phyloP scores from a whole-genome alignment of 768 basidiomycete species.

The Cystoderma amianthinum region DNA sequence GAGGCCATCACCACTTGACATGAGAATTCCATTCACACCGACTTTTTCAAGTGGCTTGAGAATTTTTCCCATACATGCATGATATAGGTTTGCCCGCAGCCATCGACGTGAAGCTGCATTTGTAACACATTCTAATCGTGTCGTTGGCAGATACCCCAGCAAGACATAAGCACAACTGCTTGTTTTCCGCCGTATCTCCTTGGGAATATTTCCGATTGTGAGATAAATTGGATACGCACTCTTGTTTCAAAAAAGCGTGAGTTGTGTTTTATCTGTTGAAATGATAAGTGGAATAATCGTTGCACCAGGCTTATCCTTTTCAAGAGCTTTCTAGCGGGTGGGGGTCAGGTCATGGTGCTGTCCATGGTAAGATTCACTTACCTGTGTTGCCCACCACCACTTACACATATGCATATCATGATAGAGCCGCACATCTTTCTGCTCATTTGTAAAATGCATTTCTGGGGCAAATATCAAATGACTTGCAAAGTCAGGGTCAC shows the following conservation, averaged over 20 bases:
- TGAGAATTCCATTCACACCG: constrained; percentile 14
- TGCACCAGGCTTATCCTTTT: not conserved
- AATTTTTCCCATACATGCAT: constrained; percentile 23
- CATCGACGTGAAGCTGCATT: constrained; percentile 14
- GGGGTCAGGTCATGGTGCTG: not conserved
- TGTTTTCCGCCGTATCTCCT: constrained; percentile 28
- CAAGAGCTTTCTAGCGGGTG: not conserved
- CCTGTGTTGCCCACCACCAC: constrained; percentile 42
- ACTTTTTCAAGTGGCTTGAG: constrained; percentile 18
- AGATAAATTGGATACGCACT: constrained; percentile 39
- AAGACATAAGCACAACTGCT: constrained; percentile 24
- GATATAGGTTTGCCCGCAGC: constrained; percentile 23
- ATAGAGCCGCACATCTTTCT: constrained; percentile 10
- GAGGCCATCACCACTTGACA: constrained; percentile 27
- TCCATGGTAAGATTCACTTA: no score
- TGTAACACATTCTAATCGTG: constrained; percentile 19
- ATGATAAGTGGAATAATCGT: constrained; percentile 30
- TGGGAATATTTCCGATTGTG: constrained; percentile 39
- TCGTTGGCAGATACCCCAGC: constrained; percentile 31
- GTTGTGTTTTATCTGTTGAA: constrained; percentile 36
- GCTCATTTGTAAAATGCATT: constrained; percentile 18
- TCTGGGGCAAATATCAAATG: constrained; percentile 20
- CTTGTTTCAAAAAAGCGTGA: constrained; percentile 33
- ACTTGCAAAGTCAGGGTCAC: constrained; percentile 17
- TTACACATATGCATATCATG: constrained; percentile 28